Conservation (phyloP, 352 stramenopile species). For the Phytophthora syringae region DNA sequence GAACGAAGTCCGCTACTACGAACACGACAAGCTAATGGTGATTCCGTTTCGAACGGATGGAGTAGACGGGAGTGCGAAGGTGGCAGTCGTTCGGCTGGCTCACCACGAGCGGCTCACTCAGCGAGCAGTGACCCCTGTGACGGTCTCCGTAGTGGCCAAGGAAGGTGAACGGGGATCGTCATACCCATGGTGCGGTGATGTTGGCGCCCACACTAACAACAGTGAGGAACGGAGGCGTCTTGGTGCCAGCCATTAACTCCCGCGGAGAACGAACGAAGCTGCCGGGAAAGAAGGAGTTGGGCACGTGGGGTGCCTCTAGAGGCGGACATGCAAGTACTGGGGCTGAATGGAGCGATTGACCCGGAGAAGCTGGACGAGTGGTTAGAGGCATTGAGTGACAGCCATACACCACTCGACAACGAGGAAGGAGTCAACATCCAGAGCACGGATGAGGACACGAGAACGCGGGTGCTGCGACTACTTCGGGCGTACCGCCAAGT, state of each 20-base stretch:
- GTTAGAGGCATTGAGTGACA: neutral
- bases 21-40: neutral
- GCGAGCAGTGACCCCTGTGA: neutral
- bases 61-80: neutral
- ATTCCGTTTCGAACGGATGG: neutral
- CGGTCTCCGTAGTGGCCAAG: too few species aligned
- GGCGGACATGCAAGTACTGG: slow-evolving; percentile 8
- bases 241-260: slow-evolving; percentile 20
- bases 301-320: slow-evolving; percentile 23
- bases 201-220: slow-evolving; percentile 17
- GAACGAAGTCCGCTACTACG: neutral
- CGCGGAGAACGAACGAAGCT: neutral
- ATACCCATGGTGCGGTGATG: slow-evolving; percentile 1
- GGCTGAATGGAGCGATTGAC: slow-evolving; percentile 4
- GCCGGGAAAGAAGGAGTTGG: slow-evolving; percentile 7
- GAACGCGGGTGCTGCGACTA: slow-evolving; percentile 5
- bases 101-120: neutral
- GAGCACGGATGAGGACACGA: neutral
- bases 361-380: neutral
- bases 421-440: slow-evolving; percentile 10
- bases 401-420: neutral
- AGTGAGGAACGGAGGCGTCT: neutral
- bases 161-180: too few species aligned
- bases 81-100: neutral
- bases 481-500: slow-evolving; percentile 14